Evolutionary conservation across 129 eudicot genomes (phyloP).

Genomic region (Centella asiatica): DNA sequence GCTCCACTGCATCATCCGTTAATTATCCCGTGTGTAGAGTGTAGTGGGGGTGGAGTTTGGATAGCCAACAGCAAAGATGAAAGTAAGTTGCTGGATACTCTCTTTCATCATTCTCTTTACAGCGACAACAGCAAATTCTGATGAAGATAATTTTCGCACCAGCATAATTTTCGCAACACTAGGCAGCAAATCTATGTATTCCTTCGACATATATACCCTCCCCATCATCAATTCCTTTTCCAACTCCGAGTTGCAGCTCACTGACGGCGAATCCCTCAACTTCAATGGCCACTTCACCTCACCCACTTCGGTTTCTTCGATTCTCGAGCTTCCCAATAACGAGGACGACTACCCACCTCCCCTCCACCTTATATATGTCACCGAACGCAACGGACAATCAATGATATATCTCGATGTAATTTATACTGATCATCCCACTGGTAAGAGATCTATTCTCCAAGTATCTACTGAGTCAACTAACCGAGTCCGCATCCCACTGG

Average conservation of each 20-base stretch:
- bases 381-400: conserved; percentile 67
- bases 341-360: conserved; percentile 7
- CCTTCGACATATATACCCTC: conserved; percentile 63
- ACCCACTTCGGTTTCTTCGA: conserved; percentile 2
- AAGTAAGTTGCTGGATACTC: no score
- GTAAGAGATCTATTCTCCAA: conserved; percentile 30
- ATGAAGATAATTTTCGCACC: no score
- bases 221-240: neutral
- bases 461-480: conserved; percentile 20
- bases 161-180: conserved; percentile 50
- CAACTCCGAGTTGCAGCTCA: conserved; percentile 40
- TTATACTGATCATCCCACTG: conserved; percentile 3
- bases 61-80: no score
- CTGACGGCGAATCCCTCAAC: conserved; percentile 69
- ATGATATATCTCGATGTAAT: conserved; percentile 38
- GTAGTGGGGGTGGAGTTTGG: no score
- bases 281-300: conserved; percentile 64
- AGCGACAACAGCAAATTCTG: no score
- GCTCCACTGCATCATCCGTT: no score
- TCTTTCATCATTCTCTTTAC: no score
- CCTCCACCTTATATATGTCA: conserved; percentile 44
- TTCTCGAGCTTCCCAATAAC: neutral
- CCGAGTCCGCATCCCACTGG: conserved; percentile 34
- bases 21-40: no score
- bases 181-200: conserved; percentile 48